A percentile compares a stretch with the other conserved stretches of the same genome.
Conservation (phyloP, 1,284 basidiomycete genomes). For the Violaceomyces palustris region DNA sequence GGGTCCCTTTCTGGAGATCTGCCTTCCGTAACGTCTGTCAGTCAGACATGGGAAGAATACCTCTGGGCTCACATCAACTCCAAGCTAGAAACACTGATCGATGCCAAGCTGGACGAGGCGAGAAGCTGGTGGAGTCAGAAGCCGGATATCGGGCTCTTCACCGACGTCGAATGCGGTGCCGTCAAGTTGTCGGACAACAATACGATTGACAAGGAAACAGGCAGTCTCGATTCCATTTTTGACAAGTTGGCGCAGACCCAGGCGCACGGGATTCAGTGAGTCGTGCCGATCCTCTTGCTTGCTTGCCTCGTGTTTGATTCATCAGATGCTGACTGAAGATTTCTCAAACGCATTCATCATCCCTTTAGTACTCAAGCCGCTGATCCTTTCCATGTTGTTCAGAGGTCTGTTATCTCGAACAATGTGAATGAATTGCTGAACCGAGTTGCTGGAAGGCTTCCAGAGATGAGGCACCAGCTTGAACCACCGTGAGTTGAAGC, state of each 20-base stretch:
- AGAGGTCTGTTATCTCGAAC: conserved; percentile 78
- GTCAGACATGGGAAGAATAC: conserved; percentile 81
- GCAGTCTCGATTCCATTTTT: conserved; percentile 32
- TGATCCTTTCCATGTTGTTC: conserved; percentile 79
- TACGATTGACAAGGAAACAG: conserved; percentile 1
- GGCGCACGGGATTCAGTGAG: conserved; percentile 25
- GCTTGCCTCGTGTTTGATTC: background rate
- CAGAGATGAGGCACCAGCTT: conserved; percentile 27
- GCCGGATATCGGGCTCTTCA: conserved; percentile 16
- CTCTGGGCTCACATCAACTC: conserved; percentile 87
- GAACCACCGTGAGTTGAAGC: conserved; percentile 11
- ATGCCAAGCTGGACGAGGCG: conserved; percentile 54
- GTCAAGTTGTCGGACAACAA: conserved; percentile 22
- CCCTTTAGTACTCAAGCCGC: conserved; percentile 60
- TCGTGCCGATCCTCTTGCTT: background rate
- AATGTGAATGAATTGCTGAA: conserved; percentile 58
- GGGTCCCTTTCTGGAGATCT: conserved; percentile 83
- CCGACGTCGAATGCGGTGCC: conserved; percentile 26
- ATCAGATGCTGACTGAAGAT: background rate
- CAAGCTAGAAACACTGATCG: conserved; percentile 74
- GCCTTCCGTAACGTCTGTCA: conserved; percentile 67
- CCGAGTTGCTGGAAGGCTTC: conserved; percentile 37
- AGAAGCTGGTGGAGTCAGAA: conserved; percentile 54
- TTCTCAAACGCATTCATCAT: too few relatives aligned
- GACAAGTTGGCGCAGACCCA: conserved; percentile 42